Percentiles rank a stretch among this genome's conserved stretches.
Evolutionary conservation across 2,329 filamentous ascomycete species (phyloP).

Genomic region (Macroventuria anomochaeta): DNA sequence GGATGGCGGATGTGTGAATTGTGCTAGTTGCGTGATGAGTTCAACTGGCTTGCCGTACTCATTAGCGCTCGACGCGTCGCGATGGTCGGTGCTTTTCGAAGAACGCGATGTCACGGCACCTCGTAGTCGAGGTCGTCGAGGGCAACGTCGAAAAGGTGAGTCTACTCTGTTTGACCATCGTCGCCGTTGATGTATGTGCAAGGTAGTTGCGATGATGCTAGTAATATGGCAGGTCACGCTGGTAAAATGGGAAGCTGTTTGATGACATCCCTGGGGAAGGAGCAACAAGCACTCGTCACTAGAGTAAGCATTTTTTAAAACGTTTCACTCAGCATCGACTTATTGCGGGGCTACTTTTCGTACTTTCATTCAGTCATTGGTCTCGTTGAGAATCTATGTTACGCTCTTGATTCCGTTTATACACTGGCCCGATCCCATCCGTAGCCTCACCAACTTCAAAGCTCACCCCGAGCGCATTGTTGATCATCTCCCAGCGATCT

Average conservation of each 20-base stretch:
- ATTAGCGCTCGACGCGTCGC: slow-evolving; percentile 15
- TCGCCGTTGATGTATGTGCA: not conserved
- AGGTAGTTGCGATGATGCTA: not conserved
- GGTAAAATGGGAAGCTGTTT: not conserved
- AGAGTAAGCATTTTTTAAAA: too few relatives aligned
- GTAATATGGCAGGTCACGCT: not conserved
- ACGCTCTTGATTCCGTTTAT: not conserved
- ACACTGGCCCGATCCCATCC: not conserved
- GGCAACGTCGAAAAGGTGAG: not conserved
- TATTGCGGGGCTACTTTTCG: too few relatives aligned
- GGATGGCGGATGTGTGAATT: slow-evolving; percentile 15
- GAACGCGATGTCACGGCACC: slow-evolving; percentile 11
- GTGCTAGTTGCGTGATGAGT: slow-evolving; percentile 10
- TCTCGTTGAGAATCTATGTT: not conserved
- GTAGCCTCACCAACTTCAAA: not conserved
- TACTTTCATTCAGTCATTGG: not conserved
- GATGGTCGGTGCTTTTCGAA: slow-evolving; percentile 3
- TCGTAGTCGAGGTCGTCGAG: not conserved
- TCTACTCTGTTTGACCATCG: not conserved
- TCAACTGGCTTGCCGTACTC: slow-evolving; percentile 20
- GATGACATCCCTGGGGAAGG: not conserved
- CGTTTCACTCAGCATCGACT: not conserved
- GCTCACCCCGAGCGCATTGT: too few relatives aligned
- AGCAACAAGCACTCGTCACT: not conserved
- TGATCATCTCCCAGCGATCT: not conserved